Conservation (phyloP, 148 eudicot genomes). For the Rhododendron ovatum region DNA sequence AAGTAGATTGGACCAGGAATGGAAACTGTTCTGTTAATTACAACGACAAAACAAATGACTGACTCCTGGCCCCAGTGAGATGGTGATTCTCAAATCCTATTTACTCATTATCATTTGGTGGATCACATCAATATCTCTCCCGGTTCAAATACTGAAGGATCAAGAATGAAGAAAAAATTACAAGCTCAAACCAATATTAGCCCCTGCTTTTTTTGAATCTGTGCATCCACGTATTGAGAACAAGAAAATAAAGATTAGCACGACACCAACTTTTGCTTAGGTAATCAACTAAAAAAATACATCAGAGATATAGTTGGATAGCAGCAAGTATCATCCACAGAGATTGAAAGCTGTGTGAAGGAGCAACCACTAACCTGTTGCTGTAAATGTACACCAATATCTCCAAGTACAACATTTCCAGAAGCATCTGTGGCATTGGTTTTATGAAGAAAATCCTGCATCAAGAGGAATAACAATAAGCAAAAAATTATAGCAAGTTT, state of each 20-base stretch:
- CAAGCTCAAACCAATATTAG: background rate
- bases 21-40: background rate
- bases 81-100: background rate
- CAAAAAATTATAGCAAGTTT: background rate
- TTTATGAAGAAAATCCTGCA: constrained; percentile 71
- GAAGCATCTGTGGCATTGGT: constrained; percentile 91
- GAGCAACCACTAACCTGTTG: constrained; percentile 59
- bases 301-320: background rate
- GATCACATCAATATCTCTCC: background rate
- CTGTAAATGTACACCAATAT: constrained; percentile 87
- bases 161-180: background rate
- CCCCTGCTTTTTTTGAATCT: no score
- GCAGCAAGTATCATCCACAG: background rate
- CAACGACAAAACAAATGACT: background rate
- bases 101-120: background rate
- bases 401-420: constrained; percentile 76
- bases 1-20: background rate
- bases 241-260: background rate
- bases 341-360: background rate
- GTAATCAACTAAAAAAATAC: background rate
- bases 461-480: background rate
- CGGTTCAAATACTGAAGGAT: background rate
- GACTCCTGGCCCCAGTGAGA: background rate
- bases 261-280: background rate
- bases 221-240: background rate